Evolutionary conservation across 805 yeast species (phyloP).

Genomic region (Yarrowia deformans): DNA sequence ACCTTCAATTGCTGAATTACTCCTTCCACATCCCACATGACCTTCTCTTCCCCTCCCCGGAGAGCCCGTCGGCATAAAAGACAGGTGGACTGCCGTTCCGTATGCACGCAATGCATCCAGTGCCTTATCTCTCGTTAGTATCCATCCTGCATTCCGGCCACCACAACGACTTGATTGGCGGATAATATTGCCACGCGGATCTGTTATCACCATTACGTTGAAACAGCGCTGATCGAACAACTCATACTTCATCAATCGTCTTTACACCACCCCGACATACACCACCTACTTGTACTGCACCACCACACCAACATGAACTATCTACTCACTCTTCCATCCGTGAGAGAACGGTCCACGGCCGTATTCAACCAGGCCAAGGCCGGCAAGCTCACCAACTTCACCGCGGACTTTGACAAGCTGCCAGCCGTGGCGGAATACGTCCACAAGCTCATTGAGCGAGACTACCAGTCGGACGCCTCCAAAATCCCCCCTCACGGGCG

Average conservation of each 20-base stretch:
- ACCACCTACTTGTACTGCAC: not conserved
- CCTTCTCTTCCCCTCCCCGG: conserved; percentile 13
- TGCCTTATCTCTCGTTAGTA: conserved; percentile 9
- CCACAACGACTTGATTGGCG: not conserved
- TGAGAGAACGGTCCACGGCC: conserved; percentile 59
- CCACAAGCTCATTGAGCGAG: conserved; percentile 55
- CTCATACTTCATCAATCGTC: not conserved
- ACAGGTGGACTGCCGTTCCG: too few relatives aligned
- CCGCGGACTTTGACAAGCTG: conserved; percentile 56
- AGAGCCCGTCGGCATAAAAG: conserved; percentile 17
- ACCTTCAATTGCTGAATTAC: not conserved
- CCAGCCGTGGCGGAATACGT: conserved; percentile 57
- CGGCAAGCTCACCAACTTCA: conserved; percentile 54
- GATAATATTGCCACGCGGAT: not conserved
- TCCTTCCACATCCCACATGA: not conserved
- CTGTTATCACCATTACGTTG: too few relatives aligned
- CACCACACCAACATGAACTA: conserved; percentile 46
- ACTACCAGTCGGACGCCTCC: conserved; percentile 55
- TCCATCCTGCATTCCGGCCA: not conserved
- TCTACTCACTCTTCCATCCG: conserved; percentile 61
- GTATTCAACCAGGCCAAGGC: conserved; percentile 55
- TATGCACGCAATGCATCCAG: conserved; percentile 31
- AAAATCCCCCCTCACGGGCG: conserved; percentile 71
- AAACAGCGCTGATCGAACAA: too few relatives aligned
- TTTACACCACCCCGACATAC: not conserved